These are phyloP conservation scores for Trichomonas gallinae DNA, from an alignment of 208 protist species.

Conservation along the genomic window DNA sequence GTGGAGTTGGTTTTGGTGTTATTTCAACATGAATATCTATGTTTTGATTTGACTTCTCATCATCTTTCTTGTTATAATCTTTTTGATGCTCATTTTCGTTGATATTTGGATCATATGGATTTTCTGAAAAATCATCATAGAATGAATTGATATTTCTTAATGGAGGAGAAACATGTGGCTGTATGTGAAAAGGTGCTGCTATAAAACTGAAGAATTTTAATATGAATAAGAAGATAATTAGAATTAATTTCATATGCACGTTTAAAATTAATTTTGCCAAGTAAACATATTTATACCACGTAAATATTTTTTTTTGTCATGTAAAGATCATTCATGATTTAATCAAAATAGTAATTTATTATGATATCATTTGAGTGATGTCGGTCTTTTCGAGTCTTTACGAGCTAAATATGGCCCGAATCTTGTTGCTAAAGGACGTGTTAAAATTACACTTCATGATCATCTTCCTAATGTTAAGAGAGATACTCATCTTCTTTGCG, in stretches of 20 bases:
- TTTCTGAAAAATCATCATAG: not conserved
- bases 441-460: no score
- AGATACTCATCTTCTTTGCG: no score
- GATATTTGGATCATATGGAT: not conserved
- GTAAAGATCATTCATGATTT: no score
- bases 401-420: no score
- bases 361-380: no score
- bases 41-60: not conserved
- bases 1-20: not conserved
- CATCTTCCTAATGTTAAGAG: no score
- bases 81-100: not conserved
- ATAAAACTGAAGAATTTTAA: not conserved
- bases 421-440: no score
- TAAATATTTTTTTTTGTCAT: no score
- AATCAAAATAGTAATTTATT: no score
- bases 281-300: no score
- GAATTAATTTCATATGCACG: not conserved
- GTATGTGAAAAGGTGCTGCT: not conserved
- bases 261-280: no score
- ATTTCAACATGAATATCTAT: not conserved
- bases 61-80: not conserved
- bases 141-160: not conserved
- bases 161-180: not conserved
- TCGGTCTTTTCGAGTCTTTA: no score
- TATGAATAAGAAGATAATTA: not conserved